Conservation (phyloP, 2,329 filamentous ascomycete species). For the Stylonectria norvegica region DNA sequence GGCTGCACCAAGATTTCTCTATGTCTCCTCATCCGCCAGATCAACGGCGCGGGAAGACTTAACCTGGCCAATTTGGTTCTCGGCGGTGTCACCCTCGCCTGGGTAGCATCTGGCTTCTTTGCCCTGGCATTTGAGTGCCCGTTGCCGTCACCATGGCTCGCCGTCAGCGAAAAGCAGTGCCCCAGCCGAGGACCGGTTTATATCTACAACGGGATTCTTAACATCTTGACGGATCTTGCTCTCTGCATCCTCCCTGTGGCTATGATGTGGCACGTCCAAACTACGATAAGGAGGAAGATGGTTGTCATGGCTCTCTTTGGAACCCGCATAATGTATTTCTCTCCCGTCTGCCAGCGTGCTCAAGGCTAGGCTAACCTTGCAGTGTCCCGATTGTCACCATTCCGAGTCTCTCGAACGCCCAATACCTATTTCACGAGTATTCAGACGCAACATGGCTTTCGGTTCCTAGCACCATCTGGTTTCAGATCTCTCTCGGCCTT, state of each 20-base stretch:
- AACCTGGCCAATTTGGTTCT: constrained; percentile 17
- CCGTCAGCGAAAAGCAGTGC: constrained; percentile 7
- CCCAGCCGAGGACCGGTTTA: constrained; percentile 11
- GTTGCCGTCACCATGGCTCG: constrained; percentile 17
- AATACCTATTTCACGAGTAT: constrained; percentile 13
- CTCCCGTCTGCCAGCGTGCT: not conserved
- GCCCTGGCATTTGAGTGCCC: constrained; percentile 16
- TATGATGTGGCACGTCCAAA: constrained; percentile 26
- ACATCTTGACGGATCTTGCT: constrained; percentile 15
- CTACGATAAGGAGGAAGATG: constrained; percentile 13
- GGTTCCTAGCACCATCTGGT: constrained; percentile 17
- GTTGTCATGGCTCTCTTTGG: constrained; percentile 20
- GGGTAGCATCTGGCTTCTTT: constrained; percentile 14
- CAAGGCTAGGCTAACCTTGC: not conserved
- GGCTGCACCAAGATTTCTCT: constrained; percentile 20
- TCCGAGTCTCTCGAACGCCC: constrained; percentile 12
- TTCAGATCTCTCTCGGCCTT: constrained; percentile 18
- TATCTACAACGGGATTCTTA: constrained; percentile 17
- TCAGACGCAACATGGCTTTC: constrained; percentile 17
- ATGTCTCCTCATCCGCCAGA: constrained; percentile 22
- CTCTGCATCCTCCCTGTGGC: constrained; percentile 17
- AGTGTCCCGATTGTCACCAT: constrained; percentile 20
- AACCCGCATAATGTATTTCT: constrained; percentile 17
- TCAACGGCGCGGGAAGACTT: constrained; percentile 11
- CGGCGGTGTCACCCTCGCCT: constrained; percentile 6